A percentile compares a stretch with the other conserved stretches of the same genome.
Evolutionary conservation across 2,329 filamentous ascomycete genomes (phyloP).

Genomic region (Cercospora sp.): DNA sequence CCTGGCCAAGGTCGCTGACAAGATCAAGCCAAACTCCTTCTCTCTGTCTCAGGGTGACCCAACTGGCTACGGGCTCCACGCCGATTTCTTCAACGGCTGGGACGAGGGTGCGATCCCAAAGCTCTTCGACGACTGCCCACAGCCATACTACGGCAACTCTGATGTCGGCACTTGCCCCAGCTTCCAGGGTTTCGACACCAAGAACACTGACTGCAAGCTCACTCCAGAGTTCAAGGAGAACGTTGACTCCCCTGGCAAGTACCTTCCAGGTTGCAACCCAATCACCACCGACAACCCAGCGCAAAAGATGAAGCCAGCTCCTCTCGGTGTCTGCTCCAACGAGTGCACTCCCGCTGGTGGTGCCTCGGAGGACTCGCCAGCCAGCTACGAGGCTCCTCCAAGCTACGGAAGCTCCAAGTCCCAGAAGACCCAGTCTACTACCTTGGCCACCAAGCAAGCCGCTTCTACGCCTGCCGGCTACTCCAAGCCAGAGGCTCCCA

Average conservation of each 20-base stretch:
- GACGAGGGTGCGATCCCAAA: constrained; percentile 60
- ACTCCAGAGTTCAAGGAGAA: constrained; percentile 47
- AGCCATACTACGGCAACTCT: constrained; percentile 61
- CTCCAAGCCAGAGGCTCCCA: background rate
- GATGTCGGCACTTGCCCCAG: constrained; percentile 60
- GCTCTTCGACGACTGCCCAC: constrained; percentile 67
- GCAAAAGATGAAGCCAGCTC: constrained; percentile 25
- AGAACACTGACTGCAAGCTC: constrained; percentile 50
- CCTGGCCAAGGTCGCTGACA: constrained; percentile 38
- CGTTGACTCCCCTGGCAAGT: constrained; percentile 46
- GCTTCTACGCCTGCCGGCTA: constrained; percentile 13
- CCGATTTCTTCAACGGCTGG: constrained; percentile 55
- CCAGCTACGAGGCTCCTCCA: constrained; percentile 10
- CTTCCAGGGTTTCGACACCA: constrained; percentile 29
- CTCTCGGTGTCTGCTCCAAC: constrained; percentile 24
- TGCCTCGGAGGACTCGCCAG: background rate
- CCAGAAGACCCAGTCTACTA: background rate
- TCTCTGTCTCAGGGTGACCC: constrained; percentile 50
- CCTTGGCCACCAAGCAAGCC: constrained; percentile 9
- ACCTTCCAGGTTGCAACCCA: constrained; percentile 59
- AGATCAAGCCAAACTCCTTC: constrained; percentile 43
- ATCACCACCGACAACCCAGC: constrained; percentile 49
- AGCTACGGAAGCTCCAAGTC: background rate
- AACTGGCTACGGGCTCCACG: constrained; percentile 55
- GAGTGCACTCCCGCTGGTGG: constrained; percentile 19